Evolutionary conservation across 2,329 filamentous ascomycete species (phyloP).

Genomic region (Talaromyces sp.): DNA sequence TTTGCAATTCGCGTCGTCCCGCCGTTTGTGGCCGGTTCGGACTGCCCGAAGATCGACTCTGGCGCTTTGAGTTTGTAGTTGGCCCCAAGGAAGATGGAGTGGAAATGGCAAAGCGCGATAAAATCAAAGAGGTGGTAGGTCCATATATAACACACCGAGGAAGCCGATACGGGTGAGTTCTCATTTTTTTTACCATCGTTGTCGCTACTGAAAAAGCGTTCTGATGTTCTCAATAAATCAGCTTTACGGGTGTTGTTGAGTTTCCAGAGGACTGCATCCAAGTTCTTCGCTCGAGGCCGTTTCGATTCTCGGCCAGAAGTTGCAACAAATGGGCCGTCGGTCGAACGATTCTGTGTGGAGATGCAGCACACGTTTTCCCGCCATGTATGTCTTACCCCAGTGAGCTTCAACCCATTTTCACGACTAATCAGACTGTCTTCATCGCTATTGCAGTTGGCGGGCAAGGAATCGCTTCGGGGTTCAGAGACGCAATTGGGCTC

Average conservation of each 20-base stretch:
- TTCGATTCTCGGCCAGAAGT: neutral
- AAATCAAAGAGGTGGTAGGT: neutral
- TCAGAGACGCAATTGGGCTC: neutral
- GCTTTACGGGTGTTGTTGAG: neutral
- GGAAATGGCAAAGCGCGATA: constrained; percentile 14
- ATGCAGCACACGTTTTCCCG: constrained; percentile 1
- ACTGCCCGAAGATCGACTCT: constrained; percentile 33
- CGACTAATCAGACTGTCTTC: too few species aligned
- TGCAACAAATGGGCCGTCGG: neutral
- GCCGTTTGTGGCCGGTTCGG: constrained; percentile 44
- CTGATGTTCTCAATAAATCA: too few species aligned
- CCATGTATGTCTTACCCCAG: neutral
- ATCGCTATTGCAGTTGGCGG: neutral
- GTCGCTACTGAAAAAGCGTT: too few species aligned
- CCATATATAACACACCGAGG: neutral
- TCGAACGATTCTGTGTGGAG: neutral
- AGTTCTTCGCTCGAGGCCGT: neutral
- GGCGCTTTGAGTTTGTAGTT: constrained; percentile 39
- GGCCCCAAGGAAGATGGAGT: constrained; percentile 24
- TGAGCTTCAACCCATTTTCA: too few species aligned
- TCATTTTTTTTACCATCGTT: too few species aligned
- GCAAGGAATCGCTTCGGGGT: neutral
- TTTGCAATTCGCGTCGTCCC: constrained; percentile 37
- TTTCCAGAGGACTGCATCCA: neutral
- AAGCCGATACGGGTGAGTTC: neutral